A percentile compares a stretch with the other conserved stretches of the same genome.
These are phyloP conservation scores for Henningerozyma blattae DNA, from an alignment of 805 yeast species.

Conservation along the genomic window DNA sequence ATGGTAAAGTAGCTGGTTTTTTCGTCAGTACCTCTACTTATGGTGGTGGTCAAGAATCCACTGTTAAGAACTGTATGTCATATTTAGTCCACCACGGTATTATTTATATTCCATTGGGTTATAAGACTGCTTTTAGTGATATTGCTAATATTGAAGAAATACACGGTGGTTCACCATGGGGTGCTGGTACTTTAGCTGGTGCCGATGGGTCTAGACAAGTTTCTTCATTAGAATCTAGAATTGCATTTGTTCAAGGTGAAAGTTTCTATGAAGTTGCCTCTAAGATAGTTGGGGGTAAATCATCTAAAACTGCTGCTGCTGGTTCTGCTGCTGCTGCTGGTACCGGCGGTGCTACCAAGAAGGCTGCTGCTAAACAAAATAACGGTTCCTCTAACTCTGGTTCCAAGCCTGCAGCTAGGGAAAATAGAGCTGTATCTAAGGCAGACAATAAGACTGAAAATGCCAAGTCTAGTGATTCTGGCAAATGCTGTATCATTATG, in stretches of 20 bases:
- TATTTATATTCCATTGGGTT: conserved; percentile 68
- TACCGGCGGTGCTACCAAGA: conserved; percentile 1
- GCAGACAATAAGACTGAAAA: conserved; percentile 8
- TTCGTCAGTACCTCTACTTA: conserved; percentile 61
- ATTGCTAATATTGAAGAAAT: conserved; percentile 48
- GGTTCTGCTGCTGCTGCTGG: background rate
- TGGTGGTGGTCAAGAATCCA: conserved; percentile 73
- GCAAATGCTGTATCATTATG: background rate
- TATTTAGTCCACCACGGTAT: conserved; percentile 67
- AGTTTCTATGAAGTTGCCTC: conserved; percentile 40
- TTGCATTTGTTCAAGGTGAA: conserved; percentile 60
- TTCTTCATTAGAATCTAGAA: conserved; percentile 45
- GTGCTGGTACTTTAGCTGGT: conserved; percentile 72
- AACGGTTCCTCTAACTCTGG: background rate
- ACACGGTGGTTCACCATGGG: conserved; percentile 82
- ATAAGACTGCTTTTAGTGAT: conserved; percentile 42
- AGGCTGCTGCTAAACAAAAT: conserved; percentile 7
- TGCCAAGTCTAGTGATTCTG: conserved; percentile 4
- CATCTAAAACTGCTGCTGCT: background rate
- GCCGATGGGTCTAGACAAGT: conserved; percentile 67
- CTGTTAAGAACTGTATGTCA: conserved; percentile 47
- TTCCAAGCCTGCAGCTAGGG: too few relatives aligned
- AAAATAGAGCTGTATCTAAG: conserved; percentile 25
- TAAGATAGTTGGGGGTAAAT: too few relatives aligned
- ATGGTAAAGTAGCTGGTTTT: conserved; percentile 64